Evolutionary conservation across 2,329 filamentous ascomycete genomes (phyloP), one percentile per base, ranked within the genome.

Genomic region (Aspergillus sp.): DNA sequence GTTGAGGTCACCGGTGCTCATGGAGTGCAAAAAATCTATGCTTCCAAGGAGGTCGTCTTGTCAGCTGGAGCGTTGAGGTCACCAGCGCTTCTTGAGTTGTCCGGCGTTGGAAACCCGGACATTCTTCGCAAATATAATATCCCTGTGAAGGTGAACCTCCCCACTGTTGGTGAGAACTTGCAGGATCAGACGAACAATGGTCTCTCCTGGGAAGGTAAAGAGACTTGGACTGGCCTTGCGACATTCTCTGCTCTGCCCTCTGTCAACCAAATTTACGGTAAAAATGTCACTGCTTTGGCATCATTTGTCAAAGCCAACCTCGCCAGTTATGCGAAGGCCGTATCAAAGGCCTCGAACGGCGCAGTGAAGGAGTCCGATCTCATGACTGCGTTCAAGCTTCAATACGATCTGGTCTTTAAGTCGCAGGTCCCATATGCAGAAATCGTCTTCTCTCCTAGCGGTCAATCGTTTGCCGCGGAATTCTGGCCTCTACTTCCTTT

Each of bases 11-110:
- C 57, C 1, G 48, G 54, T 7, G n/a, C 51, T 2, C 57, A 72
- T 48, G 70, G 70, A 11, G 56, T 47, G 17, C 56, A 63, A 15
- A 66, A 51, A 11, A 61, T 67, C 17, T 67, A 64, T 14, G 75
- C 66, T 62, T 66, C 63, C 33, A 71, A 72, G 55, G 86, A 88
- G 61, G 80, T 88, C 17, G 80, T 89, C 44, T 68, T 89, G 2
- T 82, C 83, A 0, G 84, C 85, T 1, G 86, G 86, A 0, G 79
- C 80, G 17, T 72, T 83, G 44, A 80, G 79, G 64, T 85, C 82
- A 14, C 85, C 80, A 11, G 80, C 79, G 66, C 73, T 85, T 17
- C 78, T 83, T 19, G 86, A 88, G 63, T 73, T 86, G 2, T 87
- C 84, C 0, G 86, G 86, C 0, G 76, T 89, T 40, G 86, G 86